Base-by-base conservation (phyloP, 345 rosid genomes). In the Mallotus nudiflorus region DNA sequence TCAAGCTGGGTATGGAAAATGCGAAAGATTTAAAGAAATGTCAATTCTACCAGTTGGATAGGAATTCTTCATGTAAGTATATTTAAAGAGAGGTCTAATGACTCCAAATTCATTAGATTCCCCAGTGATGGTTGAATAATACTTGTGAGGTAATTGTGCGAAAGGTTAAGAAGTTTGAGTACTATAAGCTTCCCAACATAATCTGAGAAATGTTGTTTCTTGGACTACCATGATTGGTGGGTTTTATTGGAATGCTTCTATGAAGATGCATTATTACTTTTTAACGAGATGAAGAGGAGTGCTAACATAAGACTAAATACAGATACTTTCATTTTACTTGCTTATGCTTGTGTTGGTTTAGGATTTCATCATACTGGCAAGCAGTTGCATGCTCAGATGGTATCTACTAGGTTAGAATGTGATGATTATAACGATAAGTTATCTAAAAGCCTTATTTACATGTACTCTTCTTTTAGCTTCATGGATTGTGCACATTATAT, bases 211-310 rank as follows among this genome's bases (percentile, higher is more conserved):
- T 78, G 74, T 82, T 24, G 81, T 86, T 68, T 83, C 88, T 0
- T 91, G 90, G 91, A 88, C 90, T 64, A 82, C 80, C 50, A 84
- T 89, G 87, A 84, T 89, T 3, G 72, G 86, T 33, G 90, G 97
- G 33, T 88, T 85, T 71, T 77, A 87, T 57, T 65, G 90, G 80
- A 87, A 85, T 50, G 90, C 20, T 77, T 82, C 51, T 76, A 68
- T 48, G 64, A 75, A 72, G 89, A 85, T 70, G 85, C 88, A 19
- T 67, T 82, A 53, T 33, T 76, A 64, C 80, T 82, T 57, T 85
- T 85, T 64, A 73, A 73, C 9, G 81, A 80, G 75, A 85, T 81
- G 87, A 73, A 58, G 67, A 52, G 54, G 39, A 67, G 44, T 49
- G 40, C 61, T 65, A 69, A 70, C 2, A 25, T 80, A 44, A 68